Evolutionary conservation across 805 yeast species (phyloP).

Genomic region (Saccharomyces paradoxus): DNA sequence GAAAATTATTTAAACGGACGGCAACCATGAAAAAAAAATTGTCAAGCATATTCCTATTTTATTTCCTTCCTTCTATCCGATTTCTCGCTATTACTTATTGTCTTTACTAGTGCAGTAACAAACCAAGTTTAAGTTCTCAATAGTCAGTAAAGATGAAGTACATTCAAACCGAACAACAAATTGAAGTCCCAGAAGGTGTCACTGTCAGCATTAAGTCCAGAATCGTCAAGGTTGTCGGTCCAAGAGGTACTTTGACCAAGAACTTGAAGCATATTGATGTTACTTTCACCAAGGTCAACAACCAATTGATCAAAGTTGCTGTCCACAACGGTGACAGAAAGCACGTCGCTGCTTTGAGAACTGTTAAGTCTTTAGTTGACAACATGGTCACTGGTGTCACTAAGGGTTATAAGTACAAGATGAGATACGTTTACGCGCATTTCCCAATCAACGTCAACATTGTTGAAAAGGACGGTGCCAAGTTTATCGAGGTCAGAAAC

Average conservation of each 20-base stretch:
- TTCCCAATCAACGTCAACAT: slow-evolving; percentile 99
- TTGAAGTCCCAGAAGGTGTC: slow-evolving; percentile 89
- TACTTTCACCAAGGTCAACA: slow-evolving; percentile 72
- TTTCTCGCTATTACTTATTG: not conserved
- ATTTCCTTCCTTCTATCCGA: not conserved
- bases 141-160: slow-evolving; percentile 49
- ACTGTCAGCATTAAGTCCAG: slow-evolving; percentile 88
- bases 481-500: slow-evolving; percentile 93
- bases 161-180: slow-evolving; percentile 78
- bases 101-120: not conserved
- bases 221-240: slow-evolving; percentile 83
- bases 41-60: not conserved
- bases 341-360: slow-evolving; percentile 99
- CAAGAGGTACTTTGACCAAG: slow-evolving; percentile 92
- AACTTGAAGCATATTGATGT: slow-evolving; percentile 91
- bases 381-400: slow-evolving; percentile 98
- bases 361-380: slow-evolving; percentile 89
- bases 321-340: slow-evolving; percentile 99
- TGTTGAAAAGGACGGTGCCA: slow-evolving; percentile 64
- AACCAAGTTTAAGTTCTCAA: not conserved
- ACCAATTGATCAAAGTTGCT: slow-evolving; percentile 67
- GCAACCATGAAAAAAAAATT: not conserved
- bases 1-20: not conserved
- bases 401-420: slow-evolving; percentile 97
- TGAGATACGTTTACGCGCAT: slow-evolving; percentile 99